These are phyloP conservation scores for Puccinia hordei DNA, from an alignment of 1,284 basidiomycete genomes.

Conservation along the genomic window DNA sequence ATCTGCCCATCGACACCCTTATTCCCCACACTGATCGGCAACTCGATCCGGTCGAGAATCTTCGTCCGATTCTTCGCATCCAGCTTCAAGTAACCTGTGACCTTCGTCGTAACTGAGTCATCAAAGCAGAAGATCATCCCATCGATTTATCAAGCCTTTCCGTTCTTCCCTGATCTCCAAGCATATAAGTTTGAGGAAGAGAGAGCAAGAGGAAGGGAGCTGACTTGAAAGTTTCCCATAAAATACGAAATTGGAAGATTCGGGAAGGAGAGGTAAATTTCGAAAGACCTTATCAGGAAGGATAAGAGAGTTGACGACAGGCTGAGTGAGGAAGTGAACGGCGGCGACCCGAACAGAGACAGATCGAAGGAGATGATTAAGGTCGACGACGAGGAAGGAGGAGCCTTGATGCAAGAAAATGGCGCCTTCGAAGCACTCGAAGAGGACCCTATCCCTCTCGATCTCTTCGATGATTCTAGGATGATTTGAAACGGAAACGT, in stretches of 20 bases:
- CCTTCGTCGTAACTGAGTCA: conserved; percentile 5
- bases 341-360: conserved; percentile 13
- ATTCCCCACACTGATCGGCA: neutral
- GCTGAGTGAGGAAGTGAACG: conserved; percentile 37
- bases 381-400: conserved; percentile 4
- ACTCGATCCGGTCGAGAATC: conserved; percentile 32
- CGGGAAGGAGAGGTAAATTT: conserved; percentile 13
- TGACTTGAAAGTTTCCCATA: conserved; percentile 8
- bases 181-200: neutral
- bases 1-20: neutral
- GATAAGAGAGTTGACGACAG: neutral
- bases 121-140: neutral
- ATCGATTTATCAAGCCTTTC: neutral
- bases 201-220: neutral
- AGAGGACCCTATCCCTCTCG: conserved; percentile 80
- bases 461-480: conserved; percentile 75
- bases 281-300: conserved; percentile 7
- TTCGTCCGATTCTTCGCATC: conserved; percentile 23
- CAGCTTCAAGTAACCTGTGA: conserved; percentile 22
- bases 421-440: conserved; percentile 70
- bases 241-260: conserved; percentile 28
- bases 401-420: conserved; percentile 60
- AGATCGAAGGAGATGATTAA: neutral
- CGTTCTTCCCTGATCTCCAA: neutral
- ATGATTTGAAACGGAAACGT: conserved; percentile 63